Conservation (phyloP, 306 rosid species). For the Prunus salicina region DNA sequence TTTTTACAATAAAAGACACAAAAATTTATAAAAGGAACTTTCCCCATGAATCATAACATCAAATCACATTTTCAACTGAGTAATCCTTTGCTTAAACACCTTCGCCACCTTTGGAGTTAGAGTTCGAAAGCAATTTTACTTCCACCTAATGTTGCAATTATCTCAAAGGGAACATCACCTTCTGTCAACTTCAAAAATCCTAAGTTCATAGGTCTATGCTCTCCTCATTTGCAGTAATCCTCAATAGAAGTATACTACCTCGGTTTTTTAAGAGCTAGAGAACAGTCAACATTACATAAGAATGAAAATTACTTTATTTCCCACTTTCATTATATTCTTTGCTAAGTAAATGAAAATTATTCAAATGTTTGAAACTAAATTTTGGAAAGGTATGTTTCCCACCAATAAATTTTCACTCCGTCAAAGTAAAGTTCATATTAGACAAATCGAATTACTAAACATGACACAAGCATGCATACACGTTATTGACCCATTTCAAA, state of each 20-base stretch:
- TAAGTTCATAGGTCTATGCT: background rate
- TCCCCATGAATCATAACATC: background rate
- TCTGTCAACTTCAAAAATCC: background rate
- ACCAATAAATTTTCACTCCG: background rate
- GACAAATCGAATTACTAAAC: background rate
- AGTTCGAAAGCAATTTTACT: background rate
- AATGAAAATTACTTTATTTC: background rate
- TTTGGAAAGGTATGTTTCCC: background rate
- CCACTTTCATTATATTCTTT: background rate
- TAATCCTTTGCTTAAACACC: background rate
- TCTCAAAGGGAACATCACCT: background rate
- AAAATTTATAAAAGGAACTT: background rate
- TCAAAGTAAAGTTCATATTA: background rate
- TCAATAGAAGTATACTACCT: background rate
- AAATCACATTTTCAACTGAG: background rate
- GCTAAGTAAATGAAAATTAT: background rate
- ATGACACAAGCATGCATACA: background rate
- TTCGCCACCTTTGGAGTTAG: background rate
- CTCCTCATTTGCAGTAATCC: background rate
- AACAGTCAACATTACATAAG: background rate
- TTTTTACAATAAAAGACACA: background rate
- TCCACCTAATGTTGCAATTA: background rate
- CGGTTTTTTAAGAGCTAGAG: background rate
- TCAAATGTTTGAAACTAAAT: background rate
- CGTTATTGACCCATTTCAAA: background rate